phyloP scores from a whole-genome alignment of 2,329 filamentous ascomycete genomes.

The Colletotrichum limetticola region DNA sequence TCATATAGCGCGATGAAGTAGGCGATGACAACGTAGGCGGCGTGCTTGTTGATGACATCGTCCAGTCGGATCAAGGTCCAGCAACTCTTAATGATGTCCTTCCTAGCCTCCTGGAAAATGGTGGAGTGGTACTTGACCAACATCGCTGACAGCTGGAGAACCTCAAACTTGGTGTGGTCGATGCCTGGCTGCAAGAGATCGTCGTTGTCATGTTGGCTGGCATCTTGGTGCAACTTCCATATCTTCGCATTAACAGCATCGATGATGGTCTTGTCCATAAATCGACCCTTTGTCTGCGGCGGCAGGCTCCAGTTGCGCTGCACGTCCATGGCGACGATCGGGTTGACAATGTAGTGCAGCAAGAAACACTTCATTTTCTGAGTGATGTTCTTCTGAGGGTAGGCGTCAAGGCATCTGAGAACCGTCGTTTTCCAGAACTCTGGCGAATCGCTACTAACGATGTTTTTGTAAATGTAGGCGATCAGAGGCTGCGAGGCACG shows the following conservation, averaged over 20 bases:
- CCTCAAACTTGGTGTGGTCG: conserved; percentile 95
- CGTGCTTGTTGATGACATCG: conserved; percentile 99
- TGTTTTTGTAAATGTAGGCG: conserved; percentile 83
- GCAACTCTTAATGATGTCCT: conserved; percentile 98
- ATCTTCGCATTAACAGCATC: conserved; percentile 92
- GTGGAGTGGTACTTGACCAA: conserved; percentile 94
- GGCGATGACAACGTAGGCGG: conserved; percentile 94
- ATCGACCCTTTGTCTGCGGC: conserved; percentile 66
- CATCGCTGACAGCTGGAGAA: conserved; percentile 93
- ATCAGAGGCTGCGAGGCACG: conserved; percentile 80
- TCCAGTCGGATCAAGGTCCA: conserved; percentile 99
- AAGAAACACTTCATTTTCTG: conserved; percentile 95
- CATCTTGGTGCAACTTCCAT: conserved; percentile 89
- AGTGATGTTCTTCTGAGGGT: conserved; percentile 79
- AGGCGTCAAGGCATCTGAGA: conserved; percentile 87
- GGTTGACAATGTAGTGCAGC: conserved; percentile 92
- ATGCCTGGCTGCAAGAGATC: conserved; percentile 87
- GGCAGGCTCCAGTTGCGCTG: conserved; percentile 80
- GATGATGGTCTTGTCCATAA: conserved; percentile 89
- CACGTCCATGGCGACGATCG: conserved; percentile 95
- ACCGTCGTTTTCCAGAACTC: conserved; percentile 88
- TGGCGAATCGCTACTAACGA: conserved; percentile 86
- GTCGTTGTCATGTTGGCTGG: conserved; percentile 87
- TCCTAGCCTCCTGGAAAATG: conserved; percentile 89
- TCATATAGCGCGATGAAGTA: conserved; percentile 99